phyloP scores from a whole-genome alignment of 345 rosid genomes.

The Hibiscus syriacus region DNA sequence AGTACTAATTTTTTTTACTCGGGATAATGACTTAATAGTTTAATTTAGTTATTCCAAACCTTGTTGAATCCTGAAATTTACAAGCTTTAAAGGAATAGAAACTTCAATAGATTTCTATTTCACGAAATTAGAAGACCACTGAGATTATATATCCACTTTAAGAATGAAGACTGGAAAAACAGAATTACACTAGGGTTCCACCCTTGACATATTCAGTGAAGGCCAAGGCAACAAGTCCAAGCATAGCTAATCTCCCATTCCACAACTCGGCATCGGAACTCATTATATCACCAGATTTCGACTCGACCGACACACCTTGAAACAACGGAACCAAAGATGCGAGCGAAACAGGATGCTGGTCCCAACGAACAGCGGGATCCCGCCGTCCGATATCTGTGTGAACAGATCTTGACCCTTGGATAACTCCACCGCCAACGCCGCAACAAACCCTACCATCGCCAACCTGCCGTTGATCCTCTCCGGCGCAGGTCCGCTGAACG shows the following conservation, averaged over 20 bases:
- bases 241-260: constrained; percentile 84
- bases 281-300: constrained; percentile 49
- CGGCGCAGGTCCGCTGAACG: constrained; percentile 81
- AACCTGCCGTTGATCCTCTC: constrained; percentile 85
- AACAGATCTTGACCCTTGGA: constrained; percentile 62
- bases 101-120: not conserved
- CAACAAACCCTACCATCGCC: constrained; percentile 84
- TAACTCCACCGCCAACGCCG: constrained; percentile 59
- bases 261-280: constrained; percentile 75
- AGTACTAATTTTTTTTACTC: too few relatives aligned
- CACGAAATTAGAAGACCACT: not conserved
- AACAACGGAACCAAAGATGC: constrained; percentile 62
- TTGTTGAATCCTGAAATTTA: not conserved
- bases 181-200: constrained; percentile 34
- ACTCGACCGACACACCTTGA: constrained; percentile 50
- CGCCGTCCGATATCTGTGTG: constrained; percentile 52
- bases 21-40: too few relatives aligned
- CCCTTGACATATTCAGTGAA: constrained; percentile 68
- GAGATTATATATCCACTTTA: not conserved
- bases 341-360: constrained; percentile 44
- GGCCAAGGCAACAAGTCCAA: constrained; percentile 72
- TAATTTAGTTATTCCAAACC: not conserved
- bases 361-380: constrained; percentile 51
- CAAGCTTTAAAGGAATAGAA: not conserved
- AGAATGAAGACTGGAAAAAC: not conserved